phyloP scores from a whole-genome alignment of 2,329 filamentous ascomycete genomes.

The Plenodomus biglobosus region DNA sequence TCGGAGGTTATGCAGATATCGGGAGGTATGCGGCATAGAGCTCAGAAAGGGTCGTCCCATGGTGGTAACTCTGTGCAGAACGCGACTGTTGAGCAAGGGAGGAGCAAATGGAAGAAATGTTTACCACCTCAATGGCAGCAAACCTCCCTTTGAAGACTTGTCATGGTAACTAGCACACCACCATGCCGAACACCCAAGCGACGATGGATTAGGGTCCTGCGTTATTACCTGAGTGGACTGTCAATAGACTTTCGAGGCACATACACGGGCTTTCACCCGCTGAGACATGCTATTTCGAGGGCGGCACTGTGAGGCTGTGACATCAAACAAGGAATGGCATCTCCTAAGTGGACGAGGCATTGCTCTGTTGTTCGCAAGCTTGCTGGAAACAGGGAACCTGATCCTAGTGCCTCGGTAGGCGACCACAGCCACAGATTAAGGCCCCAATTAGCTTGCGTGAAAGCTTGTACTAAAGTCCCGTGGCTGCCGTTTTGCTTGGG shows the following conservation, averaged over 20 bases:
- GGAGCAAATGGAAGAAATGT: not conserved
- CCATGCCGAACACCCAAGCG: not conserved
- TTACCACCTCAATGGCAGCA: not conserved
- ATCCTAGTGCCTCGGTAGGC: conserved; percentile 1
- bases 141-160: not conserved
- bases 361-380: not conserved
- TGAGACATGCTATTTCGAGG: not conserved
- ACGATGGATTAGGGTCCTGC: not conserved
- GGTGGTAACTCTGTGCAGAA: not conserved
- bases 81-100: not conserved
- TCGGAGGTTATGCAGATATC: conserved; percentile 7
- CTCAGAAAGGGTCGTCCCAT: conserved; percentile 12
- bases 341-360: not conserved
- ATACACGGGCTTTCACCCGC: not conserved
- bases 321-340: not conserved
- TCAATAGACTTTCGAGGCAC: not conserved
- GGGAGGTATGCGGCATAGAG: conserved; percentile 7
- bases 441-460: not conserved
- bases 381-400: conserved; percentile 3
- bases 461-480: not conserved
- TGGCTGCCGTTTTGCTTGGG: not conserved
- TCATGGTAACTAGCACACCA: not conserved
- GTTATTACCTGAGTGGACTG: not conserved
- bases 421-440: not conserved
- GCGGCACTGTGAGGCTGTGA: not conserved